Conservation (phyloP, 164 flowering plant genomes). For the Brasenia schreberi region DNA sequence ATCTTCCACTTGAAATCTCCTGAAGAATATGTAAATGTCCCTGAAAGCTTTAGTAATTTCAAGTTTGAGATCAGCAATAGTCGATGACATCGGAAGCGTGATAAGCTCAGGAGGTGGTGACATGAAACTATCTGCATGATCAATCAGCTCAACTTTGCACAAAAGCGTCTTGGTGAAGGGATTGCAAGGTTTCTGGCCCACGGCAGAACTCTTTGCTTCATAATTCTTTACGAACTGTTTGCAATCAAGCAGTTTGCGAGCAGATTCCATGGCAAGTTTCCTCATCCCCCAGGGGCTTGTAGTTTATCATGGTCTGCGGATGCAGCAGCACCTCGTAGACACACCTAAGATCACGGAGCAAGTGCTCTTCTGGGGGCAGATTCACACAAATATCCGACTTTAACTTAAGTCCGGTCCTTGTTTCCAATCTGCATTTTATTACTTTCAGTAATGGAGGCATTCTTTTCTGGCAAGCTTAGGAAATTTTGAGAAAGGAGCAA, state of each 20-base stretch:
- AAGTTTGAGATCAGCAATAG: constrained; percentile 44
- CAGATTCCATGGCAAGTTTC: constrained; percentile 24
- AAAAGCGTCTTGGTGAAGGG: constrained; percentile 16
- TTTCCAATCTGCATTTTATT: constrained; percentile 21
- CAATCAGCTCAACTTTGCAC: constrained; percentile 38
- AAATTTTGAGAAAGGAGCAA: not conserved
- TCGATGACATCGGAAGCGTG: constrained; percentile 31
- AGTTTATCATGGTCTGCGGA: constrained; percentile 31
- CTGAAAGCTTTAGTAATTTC: constrained; percentile 50
- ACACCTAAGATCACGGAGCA: constrained; percentile 33
- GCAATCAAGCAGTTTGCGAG: constrained; percentile 55
- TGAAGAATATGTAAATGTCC: constrained; percentile 47
- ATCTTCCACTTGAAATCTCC: constrained; percentile 46
- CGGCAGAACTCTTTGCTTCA: constrained; percentile 3
- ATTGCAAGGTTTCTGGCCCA: not conserved
- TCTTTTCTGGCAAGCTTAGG: not conserved
- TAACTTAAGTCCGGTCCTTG: not conserved
- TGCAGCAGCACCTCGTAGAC: constrained; percentile 38
- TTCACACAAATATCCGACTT: not conserved
- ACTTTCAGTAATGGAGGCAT: not conserved
- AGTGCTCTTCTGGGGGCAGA: constrained; percentile 29
- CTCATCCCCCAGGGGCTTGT: constrained; percentile 17
- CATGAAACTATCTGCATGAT: constrained; percentile 20
- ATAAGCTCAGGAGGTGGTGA: constrained; percentile 53
- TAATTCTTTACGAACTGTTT: constrained; percentile 74